These are phyloP conservation scores for Meyerozyma smithsonii DNA, from an alignment of 1,139 yeast genomes.

Conservation along the genomic window DNA sequence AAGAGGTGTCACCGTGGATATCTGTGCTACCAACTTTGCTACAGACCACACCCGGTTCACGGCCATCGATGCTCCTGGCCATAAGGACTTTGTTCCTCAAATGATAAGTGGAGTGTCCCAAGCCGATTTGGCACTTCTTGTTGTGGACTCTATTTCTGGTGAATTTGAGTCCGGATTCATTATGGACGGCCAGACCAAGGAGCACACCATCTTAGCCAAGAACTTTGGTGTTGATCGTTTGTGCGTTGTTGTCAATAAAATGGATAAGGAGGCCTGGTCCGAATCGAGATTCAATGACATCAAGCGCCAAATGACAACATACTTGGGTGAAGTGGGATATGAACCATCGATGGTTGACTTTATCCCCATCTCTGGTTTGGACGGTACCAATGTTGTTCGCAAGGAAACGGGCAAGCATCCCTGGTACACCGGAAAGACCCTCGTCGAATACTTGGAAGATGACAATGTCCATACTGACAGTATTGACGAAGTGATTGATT, in stretches of 20 bases:
- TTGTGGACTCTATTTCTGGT: slow-evolving; percentile 73
- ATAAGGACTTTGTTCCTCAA: slow-evolving; percentile 47
- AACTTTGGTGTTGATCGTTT: slow-evolving; percentile 75
- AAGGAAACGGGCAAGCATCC: slow-evolving; percentile 26
- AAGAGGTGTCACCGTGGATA: slow-evolving; percentile 91
- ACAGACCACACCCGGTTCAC: slow-evolving; percentile 65
- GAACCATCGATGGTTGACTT: slow-evolving; percentile 46
- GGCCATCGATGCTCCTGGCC: slow-evolving; percentile 89
- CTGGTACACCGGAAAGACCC: slow-evolving; percentile 68
- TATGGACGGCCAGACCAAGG: slow-evolving; percentile 89
- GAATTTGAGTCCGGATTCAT: slow-evolving; percentile 90
- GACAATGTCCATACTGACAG: slow-evolving; percentile 16
- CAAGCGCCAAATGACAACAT: slow-evolving; percentile 50
- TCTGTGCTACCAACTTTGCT: slow-evolving; percentile 79
- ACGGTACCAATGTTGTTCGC: slow-evolving; percentile 73
- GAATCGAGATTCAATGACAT: slow-evolving; percentile 62
- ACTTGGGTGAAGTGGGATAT: slow-evolving; percentile 65
- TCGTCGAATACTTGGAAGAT: slow-evolving; percentile 53
- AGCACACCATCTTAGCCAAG: slow-evolving; percentile 81
- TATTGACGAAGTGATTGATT: slow-evolving; percentile 20
- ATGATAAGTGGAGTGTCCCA: slow-evolving; percentile 52
- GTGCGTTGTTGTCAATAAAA: slow-evolving; percentile 80
- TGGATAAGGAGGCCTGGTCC: slow-evolving; percentile 76
- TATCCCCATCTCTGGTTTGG: slow-evolving; percentile 82
- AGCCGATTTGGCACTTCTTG: slow-evolving; percentile 68